These are phyloP conservation scores for Cryptococcus sp. DNA, from an alignment of 1,284 basidiomycete genomes.

Conservation along the genomic window DNA sequence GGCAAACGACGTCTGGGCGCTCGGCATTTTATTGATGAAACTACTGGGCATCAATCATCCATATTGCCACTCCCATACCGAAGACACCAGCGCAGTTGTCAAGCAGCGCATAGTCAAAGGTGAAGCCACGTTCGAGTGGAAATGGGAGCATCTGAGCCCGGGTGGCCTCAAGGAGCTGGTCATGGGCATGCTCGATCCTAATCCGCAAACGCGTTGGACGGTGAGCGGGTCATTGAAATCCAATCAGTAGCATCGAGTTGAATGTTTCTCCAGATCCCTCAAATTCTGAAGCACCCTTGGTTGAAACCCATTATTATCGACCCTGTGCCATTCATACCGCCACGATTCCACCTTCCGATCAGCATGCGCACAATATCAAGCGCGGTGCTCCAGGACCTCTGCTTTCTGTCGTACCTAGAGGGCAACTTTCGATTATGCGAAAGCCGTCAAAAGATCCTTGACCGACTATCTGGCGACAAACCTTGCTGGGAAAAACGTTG, in stretches of 20 bases:
- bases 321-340: constrained; percentile 22
- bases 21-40: constrained; percentile 47
- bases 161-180: constrained; percentile 34
- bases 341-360: constrained; percentile 18
- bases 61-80: constrained; percentile 19
- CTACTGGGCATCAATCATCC: constrained; percentile 42
- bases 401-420: constrained; percentile 41
- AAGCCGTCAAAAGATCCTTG: constrained; percentile 26
- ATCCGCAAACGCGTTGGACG: constrained; percentile 35
- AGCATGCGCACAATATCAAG: constrained; percentile 20
- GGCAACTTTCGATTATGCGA: constrained; percentile 40
- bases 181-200: constrained; percentile 38
- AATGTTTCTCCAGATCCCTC: constrained; percentile 32
- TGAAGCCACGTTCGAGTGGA: constrained; percentile 24
- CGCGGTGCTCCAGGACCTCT: constrained; percentile 40
- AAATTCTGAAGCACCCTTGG: constrained; percentile 45
- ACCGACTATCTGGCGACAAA: constrained; percentile 26
- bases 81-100: constrained; percentile 25
- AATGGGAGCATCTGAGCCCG: constrained; percentile 7
- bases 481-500: constrained; percentile 48
- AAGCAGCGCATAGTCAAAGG: constrained; percentile 31
- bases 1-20: constrained; percentile 50
- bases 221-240: constrained; percentile 28
- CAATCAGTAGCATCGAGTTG: background rate
- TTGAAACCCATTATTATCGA: constrained; percentile 23